These are phyloP conservation scores for Limtongia smithiae DNA, from an alignment of 805 yeast genomes.

Conservation along the genomic window DNA sequence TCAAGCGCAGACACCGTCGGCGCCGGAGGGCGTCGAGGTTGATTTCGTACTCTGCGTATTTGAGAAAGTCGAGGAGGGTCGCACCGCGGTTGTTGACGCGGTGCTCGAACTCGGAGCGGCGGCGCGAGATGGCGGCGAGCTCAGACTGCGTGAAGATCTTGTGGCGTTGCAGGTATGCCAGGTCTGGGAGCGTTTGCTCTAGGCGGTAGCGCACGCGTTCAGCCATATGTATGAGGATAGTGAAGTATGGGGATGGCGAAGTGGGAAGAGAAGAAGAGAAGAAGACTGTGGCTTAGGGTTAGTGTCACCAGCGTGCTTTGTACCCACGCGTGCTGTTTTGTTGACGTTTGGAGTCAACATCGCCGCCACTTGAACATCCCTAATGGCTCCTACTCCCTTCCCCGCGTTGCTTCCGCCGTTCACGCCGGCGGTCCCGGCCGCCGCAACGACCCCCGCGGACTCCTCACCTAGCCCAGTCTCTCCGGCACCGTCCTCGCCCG, in stretches of 20 bases:
- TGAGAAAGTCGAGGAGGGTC: constrained; percentile 67
- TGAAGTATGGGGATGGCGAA: no score
- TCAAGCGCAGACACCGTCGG: constrained; percentile 64
- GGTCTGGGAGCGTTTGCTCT: constrained; percentile 80
- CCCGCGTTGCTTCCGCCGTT: constrained; percentile 13
- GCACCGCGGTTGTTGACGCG: constrained; percentile 80
- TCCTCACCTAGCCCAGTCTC: background rate
- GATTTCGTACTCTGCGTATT: constrained; percentile 75
- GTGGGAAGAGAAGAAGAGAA: background rate
- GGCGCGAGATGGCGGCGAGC: constrained; percentile 78
- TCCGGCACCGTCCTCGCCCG: background rate
- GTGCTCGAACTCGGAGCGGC: constrained; percentile 94
- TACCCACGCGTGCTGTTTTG: background rate
- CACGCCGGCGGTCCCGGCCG: constrained; percentile 1
- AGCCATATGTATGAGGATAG: no score
- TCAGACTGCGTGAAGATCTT: constrained; percentile 77
- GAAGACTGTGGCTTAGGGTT: constrained; percentile 3
- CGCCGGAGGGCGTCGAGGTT: constrained; percentile 73
- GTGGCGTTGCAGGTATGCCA: constrained; percentile 78
- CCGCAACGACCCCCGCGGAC: constrained; percentile 6
- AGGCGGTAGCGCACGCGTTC: constrained; percentile 54
- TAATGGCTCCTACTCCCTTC: background rate
- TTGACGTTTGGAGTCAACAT: constrained; percentile 4
- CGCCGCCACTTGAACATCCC: background rate
- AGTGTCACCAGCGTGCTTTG: background rate